A percentile compares a stretch with the other conserved stretches of the same genome.
Evolutionary conservation across 495 filamentous ascomycete species (phyloP).

Genomic region (Friedmanniomyces endolithicus): DNA sequence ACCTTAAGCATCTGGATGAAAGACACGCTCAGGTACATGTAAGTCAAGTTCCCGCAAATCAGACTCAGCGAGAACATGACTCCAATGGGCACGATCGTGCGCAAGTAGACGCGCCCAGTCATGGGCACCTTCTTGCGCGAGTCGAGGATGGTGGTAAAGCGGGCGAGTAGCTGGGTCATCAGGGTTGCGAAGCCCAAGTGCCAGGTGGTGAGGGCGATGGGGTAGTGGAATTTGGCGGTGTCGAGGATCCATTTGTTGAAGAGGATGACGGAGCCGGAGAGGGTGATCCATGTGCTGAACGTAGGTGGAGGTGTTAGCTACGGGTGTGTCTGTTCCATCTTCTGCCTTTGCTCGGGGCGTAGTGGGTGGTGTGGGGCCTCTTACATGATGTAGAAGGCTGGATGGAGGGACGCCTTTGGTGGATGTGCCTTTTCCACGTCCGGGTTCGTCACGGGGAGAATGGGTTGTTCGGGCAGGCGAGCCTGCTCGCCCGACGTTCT

Average conservation of each 20-base stretch:
- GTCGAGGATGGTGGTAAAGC: conserved; percentile 73
- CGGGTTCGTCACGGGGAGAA: conserved; percentile 70
- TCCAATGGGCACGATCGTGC: conserved; percentile 86
- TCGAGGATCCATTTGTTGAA: conserved; percentile 99
- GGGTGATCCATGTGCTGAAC: conserved; percentile 73
- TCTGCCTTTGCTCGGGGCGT: not conserved
- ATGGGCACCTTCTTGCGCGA: conserved; percentile 85
- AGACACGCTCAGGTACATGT: conserved; percentile 80
- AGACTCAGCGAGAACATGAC: conserved; percentile 85
- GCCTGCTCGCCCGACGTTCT: conserved; percentile 66
- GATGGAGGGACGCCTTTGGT: conserved; percentile 56
- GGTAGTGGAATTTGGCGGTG: conserved; percentile 55
- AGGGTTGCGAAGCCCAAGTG: conserved; percentile 79
- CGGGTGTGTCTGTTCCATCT: not conserved
- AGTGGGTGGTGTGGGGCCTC: conserved; percentile 27
- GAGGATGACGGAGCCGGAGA: conserved; percentile 86
- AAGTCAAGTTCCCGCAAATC: conserved; percentile 89
- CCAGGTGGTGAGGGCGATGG: conserved; percentile 82
- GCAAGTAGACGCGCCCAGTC: conserved; percentile 80
- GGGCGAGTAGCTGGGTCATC: conserved; percentile 81
- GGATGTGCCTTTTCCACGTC: conserved; percentile 53
- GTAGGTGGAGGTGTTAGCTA: not conserved
- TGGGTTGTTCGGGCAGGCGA: conserved; percentile 42
- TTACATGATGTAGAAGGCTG: conserved; percentile 80
- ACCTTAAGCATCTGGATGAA: conserved; percentile 99